These are phyloP conservation scores for Cladosporium sp. DNA, from an alignment of 2,329 filamentous ascomycete genomes.

Conservation along the genomic window DNA sequence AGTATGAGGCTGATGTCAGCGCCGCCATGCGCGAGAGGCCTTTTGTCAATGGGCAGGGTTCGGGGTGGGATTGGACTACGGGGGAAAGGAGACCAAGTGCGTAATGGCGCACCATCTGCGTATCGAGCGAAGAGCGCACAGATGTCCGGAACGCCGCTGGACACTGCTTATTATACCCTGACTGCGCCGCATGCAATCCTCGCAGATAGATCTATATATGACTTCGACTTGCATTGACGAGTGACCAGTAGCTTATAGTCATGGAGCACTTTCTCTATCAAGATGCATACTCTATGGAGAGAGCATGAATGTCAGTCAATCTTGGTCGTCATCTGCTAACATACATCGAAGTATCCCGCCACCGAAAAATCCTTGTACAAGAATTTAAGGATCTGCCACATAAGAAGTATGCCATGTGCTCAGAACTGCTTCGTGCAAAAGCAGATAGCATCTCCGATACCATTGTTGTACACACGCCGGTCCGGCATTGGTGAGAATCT, in stretches of 20 bases:
- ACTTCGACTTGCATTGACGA: background rate
- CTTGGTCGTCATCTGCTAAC: too few species aligned
- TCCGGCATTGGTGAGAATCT: background rate
- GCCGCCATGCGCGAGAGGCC: conserved; percentile 29
- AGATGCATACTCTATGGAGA: too few species aligned
- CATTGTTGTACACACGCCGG: too few species aligned
- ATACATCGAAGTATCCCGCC: too few species aligned
- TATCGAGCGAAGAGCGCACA: background rate
- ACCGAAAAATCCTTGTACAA: too few species aligned
- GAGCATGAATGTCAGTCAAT: too few species aligned
- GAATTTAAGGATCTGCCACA: too few species aligned
- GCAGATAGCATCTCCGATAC: too few species aligned
- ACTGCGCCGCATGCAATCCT: background rate
- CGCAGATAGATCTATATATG: background rate
- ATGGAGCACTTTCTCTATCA: background rate
- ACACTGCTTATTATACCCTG: background rate
- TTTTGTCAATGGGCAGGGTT: conserved; percentile 16
- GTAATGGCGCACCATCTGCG: background rate
- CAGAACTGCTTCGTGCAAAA: too few species aligned
- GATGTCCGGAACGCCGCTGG: background rate
- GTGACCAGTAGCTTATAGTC: background rate
- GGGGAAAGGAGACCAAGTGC: conserved; percentile 2
- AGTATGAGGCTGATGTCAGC: conserved; percentile 57
- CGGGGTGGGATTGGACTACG: background rate
- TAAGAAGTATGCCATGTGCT: too few species aligned